Percentiles rank a stretch among this genome's conserved stretches.
Conservation (phyloP, 768 basidiomycete species). For the Panaeolus papilionaceus region DNA sequence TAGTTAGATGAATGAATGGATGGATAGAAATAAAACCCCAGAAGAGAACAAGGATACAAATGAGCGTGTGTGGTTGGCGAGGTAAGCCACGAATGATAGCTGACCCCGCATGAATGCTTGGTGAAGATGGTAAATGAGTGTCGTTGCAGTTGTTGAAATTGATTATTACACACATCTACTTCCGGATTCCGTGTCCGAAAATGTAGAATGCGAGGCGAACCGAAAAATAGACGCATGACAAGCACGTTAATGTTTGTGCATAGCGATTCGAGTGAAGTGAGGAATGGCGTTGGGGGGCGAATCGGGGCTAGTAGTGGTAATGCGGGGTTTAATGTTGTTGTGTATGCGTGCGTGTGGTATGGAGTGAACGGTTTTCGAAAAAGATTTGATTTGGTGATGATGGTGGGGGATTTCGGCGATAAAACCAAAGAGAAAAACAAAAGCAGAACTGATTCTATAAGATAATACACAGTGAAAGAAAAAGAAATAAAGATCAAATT, state of each 20-base stretch:
- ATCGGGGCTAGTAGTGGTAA: background rate
- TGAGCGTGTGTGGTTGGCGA: background rate
- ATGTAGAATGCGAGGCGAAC: background rate
- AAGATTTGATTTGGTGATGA: background rate
- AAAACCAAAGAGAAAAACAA: background rate
- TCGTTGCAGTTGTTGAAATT: background rate
- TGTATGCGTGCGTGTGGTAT: background rate
- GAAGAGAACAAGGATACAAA: slow-evolving; percentile 2
- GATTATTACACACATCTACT: background rate
- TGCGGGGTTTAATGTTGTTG: background rate
- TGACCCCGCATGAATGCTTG: background rate
- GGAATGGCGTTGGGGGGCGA: background rate
- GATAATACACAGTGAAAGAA: background rate
- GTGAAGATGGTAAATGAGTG: background rate
- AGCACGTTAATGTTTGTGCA: background rate
- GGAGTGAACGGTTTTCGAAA: background rate
- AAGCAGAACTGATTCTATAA: background rate
- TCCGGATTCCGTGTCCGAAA: background rate
- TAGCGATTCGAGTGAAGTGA: background rate
- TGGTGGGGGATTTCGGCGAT: background rate
- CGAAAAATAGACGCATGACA: slow-evolving; percentile 3
- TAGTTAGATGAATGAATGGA: slow-evolving; percentile 5
- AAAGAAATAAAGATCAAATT: background rate
- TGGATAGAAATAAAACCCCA: background rate
- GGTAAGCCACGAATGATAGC: background rate